A percentile compares a stretch with the other conserved stretches of the same genome.
These are phyloP conservation scores for Geotrichum europaeum DNA, from an alignment of 1,139 yeast genomes.

Conservation along the genomic window DNA sequence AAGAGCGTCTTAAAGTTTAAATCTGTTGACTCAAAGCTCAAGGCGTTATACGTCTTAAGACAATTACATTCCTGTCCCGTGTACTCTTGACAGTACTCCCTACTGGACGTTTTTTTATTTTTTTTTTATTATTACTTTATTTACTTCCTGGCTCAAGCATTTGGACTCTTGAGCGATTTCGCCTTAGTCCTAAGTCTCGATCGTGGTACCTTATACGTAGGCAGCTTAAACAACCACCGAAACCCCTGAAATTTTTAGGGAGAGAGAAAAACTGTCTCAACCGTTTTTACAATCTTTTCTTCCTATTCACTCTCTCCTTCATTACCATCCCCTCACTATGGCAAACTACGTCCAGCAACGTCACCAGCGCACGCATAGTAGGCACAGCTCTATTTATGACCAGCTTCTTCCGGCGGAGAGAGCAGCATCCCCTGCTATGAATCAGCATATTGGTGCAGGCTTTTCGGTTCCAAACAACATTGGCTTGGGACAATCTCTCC, in stretches of 20 bases:
- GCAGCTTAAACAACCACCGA: not conserved
- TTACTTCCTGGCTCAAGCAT: not conserved
- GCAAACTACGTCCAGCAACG: not conserved
- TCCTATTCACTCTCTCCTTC: not conserved
- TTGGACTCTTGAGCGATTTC: not conserved
- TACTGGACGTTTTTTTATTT: too few species aligned
- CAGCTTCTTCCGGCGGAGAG: not conserved
- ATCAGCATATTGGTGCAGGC: slow-evolving; percentile 2
- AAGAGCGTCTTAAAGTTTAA: not conserved
- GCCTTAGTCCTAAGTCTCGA: not conserved
- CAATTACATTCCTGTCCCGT: too few species aligned
- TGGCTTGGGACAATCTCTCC: not conserved
- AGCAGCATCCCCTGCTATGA: slow-evolving; percentile 1
- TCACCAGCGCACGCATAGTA: slow-evolving; percentile 1
- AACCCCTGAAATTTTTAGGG: not conserved
- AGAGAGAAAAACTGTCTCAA: not conserved
- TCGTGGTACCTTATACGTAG: not conserved
- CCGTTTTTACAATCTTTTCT: not conserved
- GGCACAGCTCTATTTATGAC: slow-evolving; percentile 4
- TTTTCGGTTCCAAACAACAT: not conserved
- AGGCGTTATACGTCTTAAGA: not conserved
- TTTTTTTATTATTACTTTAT: not conserved
- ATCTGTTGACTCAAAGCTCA: not conserved
- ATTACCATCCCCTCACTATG: not conserved
- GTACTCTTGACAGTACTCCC: too few species aligned